A percentile compares a stretch with the other conserved stretches of the same genome.
Evolutionary conservation across 768 basidiomycete species (phyloP).

Genomic region (Hydnomerulius pinastri): DNA sequence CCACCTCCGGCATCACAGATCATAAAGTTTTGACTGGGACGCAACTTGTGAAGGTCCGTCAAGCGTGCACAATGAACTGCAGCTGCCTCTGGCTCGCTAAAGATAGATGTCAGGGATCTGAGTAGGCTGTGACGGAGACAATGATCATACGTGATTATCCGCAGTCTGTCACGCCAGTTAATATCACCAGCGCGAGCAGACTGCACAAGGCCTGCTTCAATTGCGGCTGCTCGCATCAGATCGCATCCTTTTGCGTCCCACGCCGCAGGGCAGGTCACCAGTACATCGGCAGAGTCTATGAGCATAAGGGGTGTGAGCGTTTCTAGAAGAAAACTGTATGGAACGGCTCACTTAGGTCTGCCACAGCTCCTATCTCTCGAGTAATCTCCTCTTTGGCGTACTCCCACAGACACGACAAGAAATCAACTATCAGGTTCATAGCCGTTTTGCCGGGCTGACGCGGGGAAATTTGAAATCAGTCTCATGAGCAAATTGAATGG

Average conservation of each 20-base stretch:
- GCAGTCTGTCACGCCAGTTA: slow-evolving; percentile 77
- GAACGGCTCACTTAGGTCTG: slow-evolving; percentile 68
- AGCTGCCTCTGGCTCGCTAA: slow-evolving; percentile 78
- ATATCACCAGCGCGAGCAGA: slow-evolving; percentile 68
- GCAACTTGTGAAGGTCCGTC: slow-evolving; percentile 76
- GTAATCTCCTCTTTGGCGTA: slow-evolving; percentile 88
- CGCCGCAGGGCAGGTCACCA: slow-evolving; percentile 86
- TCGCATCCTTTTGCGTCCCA: slow-evolving; percentile 88
- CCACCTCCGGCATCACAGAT: slow-evolving; percentile 93
- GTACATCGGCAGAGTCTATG: slow-evolving; percentile 79
- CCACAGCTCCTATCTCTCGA: slow-evolving; percentile 81
- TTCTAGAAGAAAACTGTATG: neutral
- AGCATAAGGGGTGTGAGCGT: neutral
- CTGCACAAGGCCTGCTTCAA: slow-evolving; percentile 77
- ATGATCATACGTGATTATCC: slow-evolving; percentile 67
- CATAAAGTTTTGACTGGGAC: slow-evolving; percentile 82
- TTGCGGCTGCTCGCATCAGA: slow-evolving; percentile 84
- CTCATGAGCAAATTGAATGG: neutral
- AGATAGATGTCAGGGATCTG: slow-evolving; percentile 10
- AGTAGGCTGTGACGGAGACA: slow-evolving; percentile 2
- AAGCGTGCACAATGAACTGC: slow-evolving; percentile 87
- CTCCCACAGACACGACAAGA: slow-evolving; percentile 81
- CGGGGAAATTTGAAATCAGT: slow-evolving; percentile 11
- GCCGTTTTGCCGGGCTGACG: slow-evolving; percentile 71
- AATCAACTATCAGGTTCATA: slow-evolving; percentile 81